phyloP scores from a whole-genome alignment of 352 stramenopile genomes.

The Phytophthora pisi region DNA sequence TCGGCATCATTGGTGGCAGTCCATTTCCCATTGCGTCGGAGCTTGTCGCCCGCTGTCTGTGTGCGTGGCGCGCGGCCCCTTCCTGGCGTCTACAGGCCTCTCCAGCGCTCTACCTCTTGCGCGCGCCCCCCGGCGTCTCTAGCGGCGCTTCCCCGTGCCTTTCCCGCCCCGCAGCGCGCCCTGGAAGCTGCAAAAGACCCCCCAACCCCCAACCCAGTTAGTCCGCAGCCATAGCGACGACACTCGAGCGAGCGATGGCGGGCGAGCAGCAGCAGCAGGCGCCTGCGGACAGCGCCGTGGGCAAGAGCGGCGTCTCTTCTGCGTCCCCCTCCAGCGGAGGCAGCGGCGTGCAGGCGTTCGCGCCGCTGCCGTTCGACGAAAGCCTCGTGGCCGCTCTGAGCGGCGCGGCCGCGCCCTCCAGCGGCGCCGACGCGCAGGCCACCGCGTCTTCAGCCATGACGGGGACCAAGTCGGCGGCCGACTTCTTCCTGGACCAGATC shows the following conservation, averaged over 20 bases:
- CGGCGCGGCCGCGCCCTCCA: constrained; percentile 8
- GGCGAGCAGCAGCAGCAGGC: constrained; percentile 33
- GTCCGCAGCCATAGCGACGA: constrained; percentile 14
- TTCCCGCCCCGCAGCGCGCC: neutral
- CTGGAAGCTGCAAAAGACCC: constrained; percentile 5
- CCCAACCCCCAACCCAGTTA: neutral
- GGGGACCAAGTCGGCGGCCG: constrained; percentile 37
- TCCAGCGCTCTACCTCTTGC: neutral
- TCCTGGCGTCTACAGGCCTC: constrained; percentile 1
- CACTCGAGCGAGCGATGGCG: constrained; percentile 26
- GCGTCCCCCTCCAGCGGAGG: constrained; percentile 8
- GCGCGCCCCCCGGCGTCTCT: neutral
- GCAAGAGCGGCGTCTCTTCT: neutral
- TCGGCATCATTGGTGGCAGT: constrained; percentile 30
- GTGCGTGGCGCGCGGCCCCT: constrained; percentile 6
- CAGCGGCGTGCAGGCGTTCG: constrained; percentile 31
- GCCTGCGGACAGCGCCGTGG: constrained; percentile 2
- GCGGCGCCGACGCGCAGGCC: constrained; percentile 4
- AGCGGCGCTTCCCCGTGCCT: neutral
- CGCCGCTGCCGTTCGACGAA: constrained; percentile 63
- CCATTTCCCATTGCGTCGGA: constrained; percentile 27
- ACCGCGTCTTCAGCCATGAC: constrained; percentile 1
- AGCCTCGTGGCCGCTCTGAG: constrained; percentile 47
- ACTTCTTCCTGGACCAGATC: constrained; percentile 81
- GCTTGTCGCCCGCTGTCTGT: neutral